phyloP scores from a whole-genome alignment of 129 eudicot species.

The Flaveria linearis region DNA sequence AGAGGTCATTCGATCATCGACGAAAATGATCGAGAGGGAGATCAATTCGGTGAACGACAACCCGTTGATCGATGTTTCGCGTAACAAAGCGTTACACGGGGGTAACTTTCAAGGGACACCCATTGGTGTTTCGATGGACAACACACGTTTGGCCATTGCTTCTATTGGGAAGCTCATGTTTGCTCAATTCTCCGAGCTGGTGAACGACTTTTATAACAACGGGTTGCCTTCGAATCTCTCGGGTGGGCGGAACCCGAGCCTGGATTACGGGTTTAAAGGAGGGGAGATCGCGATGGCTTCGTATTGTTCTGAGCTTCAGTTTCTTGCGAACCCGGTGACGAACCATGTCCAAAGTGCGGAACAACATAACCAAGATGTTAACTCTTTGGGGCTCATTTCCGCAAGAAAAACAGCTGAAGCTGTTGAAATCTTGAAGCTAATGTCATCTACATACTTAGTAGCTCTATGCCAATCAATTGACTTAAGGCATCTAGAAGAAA shows the following conservation, averaged over 20 bases:
- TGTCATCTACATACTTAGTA: conserved; percentile 67
- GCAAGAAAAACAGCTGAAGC: conserved; percentile 78
- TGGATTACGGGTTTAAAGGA: conserved; percentile 88
- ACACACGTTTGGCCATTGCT: conserved; percentile 68
- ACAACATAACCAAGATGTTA: conserved; percentile 91
- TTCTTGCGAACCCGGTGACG: conserved; percentile 81
- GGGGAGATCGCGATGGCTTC: conserved; percentile 89
- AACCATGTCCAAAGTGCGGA: conserved; percentile 90
- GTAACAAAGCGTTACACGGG: conserved; percentile 85
- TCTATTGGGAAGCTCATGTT: conserved; percentile 77
- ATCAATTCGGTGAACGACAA: conserved; percentile 85
- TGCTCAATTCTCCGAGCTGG: conserved; percentile 83
- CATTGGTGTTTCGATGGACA: conserved; percentile 87
- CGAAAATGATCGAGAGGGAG: conserved; percentile 80
- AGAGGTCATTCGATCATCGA: conserved; percentile 72
- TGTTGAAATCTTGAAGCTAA: conserved; percentile 73
- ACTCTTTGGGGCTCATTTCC: conserved; percentile 77
- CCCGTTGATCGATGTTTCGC: conserved; percentile 80
- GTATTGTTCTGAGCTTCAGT: conserved; percentile 79
- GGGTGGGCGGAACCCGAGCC: conserved; percentile 73
- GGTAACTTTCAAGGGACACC: conserved; percentile 92
- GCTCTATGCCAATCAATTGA: conserved; percentile 82
- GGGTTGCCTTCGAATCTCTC: conserved; percentile 81
- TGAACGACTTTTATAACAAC: conserved; percentile 79
- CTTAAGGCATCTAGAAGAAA: conserved; percentile 81